Percentiles rank a stretch among this genome's conserved stretches.
These are phyloP conservation scores for Aspergillus piperis DNA, from an alignment of 2,329 filamentous ascomycete species.

Conservation along the genomic window DNA sequence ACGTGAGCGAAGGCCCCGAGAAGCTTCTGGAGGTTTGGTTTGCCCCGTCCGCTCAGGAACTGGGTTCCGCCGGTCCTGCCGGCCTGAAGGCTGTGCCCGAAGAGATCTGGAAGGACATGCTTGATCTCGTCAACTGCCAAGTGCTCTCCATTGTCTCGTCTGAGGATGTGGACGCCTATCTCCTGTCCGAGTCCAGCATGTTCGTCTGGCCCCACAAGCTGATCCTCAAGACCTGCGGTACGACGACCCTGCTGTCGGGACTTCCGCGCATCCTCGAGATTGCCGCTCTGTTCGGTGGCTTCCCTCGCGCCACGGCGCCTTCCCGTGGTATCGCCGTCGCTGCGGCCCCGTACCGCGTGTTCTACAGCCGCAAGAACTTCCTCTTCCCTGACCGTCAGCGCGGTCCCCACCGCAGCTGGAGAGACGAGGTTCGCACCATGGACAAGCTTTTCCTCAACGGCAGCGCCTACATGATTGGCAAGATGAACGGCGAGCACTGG, in stretches of 20 bases:
- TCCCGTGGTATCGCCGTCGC: constrained; percentile 69
- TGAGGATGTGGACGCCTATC: constrained; percentile 91
- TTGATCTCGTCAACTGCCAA: constrained; percentile 98
- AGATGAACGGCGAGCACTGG: constrained; percentile 99
- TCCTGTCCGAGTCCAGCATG: constrained; percentile 99
- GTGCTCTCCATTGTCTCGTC: constrained; percentile 92
- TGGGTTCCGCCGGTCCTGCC: constrained; percentile 67
- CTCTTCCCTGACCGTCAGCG: constrained; percentile 92
- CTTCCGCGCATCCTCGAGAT: constrained; percentile 91
- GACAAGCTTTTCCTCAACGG: constrained; percentile 89
- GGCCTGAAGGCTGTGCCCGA: constrained; percentile 84
- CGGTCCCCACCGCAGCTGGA: constrained; percentile 95
- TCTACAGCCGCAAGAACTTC: constrained; percentile 99
- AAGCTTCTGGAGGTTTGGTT: constrained; percentile 99
- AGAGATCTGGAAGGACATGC: constrained; percentile 92
- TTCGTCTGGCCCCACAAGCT: constrained; percentile 99
- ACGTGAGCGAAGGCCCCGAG: constrained; percentile 68
- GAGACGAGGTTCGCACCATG: constrained; percentile 88
- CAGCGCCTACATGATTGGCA: constrained; percentile 98
- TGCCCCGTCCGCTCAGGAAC: constrained; percentile 71
- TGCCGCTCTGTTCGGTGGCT: constrained; percentile 83
- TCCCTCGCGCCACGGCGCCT: constrained; percentile 73
- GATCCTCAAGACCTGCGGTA: constrained; percentile 97
- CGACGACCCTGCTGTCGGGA: constrained; percentile 87
- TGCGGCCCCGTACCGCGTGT: constrained; percentile 90